Percentiles rank a stretch among this genome's conserved stretches.
Conservation (phyloP, 202 grass and related monocot genomes). For the Saccharum hybrid region DNA sequence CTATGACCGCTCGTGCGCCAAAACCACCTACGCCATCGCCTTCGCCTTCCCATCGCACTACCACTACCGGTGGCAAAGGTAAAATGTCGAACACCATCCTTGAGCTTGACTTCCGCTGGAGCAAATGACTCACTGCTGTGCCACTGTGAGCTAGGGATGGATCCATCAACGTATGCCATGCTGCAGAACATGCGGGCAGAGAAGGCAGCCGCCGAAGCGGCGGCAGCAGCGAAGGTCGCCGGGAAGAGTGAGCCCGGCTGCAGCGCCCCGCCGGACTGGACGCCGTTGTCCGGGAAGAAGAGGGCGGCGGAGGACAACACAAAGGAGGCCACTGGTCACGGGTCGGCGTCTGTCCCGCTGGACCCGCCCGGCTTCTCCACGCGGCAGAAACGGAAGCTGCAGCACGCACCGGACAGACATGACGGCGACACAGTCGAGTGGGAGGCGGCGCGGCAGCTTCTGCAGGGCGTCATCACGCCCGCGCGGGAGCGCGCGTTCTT, state of each 20-base stretch:
- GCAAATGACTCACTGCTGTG: background rate
- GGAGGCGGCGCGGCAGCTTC: slow-evolving; percentile 13
- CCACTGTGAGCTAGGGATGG: background rate
- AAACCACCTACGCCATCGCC: background rate
- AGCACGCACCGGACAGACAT: slow-evolving; percentile 3
- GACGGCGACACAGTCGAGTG: slow-evolving; percentile 17
- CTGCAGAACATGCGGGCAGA: slow-evolving; percentile 9
- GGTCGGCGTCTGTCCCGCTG: background rate
- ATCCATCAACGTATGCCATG: background rate
- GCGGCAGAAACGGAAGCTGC: background rate
- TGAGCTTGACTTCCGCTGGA: background rate
- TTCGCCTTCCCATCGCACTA: background rate
- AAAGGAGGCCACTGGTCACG: background rate
- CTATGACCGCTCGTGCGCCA: background rate
- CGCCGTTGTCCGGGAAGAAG: slow-evolving; percentile 22
- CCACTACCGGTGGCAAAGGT: slow-evolving; percentile 3
- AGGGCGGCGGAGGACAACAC: background rate
- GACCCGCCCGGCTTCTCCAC: background rate
- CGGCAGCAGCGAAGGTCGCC: background rate
- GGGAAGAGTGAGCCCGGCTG: slow-evolving; percentile 1
- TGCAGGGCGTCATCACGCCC: slow-evolving; percentile 44
- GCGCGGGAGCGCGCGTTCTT: slow-evolving; percentile 19
- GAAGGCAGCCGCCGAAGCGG: background rate
- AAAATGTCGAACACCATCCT: background rate
- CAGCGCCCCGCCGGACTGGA: background rate